Base-by-base conservation (phyloP, 768 basidiomycete species). In the Clavulina sp. region DNA sequence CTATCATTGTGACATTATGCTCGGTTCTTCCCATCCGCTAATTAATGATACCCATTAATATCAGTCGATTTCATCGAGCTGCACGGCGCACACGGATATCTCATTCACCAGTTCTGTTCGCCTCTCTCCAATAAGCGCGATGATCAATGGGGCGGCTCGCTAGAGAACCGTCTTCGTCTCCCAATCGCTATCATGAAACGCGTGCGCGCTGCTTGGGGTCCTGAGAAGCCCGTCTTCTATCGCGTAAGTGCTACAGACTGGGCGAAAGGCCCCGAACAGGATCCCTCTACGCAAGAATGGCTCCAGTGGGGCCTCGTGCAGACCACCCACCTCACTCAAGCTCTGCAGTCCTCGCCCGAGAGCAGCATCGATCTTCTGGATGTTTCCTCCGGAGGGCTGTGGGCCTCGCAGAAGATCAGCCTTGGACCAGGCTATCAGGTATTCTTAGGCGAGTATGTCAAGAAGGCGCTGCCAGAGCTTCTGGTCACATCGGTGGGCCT, bases 261-360 rank as follows among this genome's bases (percentile, higher is more conserved):
- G 78, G 74, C 74, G 5, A 24, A 46, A 28, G 43, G 73, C 1
- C 74, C 77, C 0, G 81, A 76, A 65, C 72, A 69, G 61, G 73
- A 66, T 64, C 71, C 72, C 7, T 67, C 60, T 4, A 61, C 74
- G 19, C 78, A 74, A 13, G 63, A 65, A 50, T 84, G 74, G 74
- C 70, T 68, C 52, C 71, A 76, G 49, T 84, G 84, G 82, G 85
- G 84, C 7, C 67, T 85, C 49, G 78, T 85, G 60, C 86, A 89
- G 64, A 82, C 74, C 61, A 77, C 69, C 30, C 59, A 78, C 31
- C 69, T 78, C 29, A 69, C 70, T 2, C 70, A 70, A 13, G 71
- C 75, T 60, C 61, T 87, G 58, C 62, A 73, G 58, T 63, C 50
- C 18, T 24, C 46, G 7, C 62, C 73, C 57, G 68, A 75, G 51